These are phyloP conservation scores for Zalerion maritima DNA, from an alignment of 495 filamentous ascomycete species.

Conservation along the genomic window DNA sequence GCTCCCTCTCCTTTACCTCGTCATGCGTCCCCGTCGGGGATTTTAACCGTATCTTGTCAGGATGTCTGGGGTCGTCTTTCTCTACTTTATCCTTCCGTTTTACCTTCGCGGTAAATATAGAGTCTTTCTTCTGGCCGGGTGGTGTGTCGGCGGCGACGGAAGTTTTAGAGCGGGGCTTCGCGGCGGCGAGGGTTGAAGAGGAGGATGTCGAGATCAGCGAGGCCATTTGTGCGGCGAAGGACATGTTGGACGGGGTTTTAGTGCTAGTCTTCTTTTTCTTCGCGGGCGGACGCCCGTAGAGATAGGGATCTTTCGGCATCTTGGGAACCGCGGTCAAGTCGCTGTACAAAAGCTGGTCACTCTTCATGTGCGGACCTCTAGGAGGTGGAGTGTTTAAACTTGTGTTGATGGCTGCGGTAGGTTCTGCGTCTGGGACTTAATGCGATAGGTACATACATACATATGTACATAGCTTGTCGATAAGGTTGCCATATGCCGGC, in stretches of 20 bases:
- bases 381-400: too few relatives aligned
- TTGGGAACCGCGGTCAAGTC: conserved; percentile 4
- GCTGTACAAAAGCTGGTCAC: too few relatives aligned
- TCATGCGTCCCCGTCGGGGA: conserved; percentile 29
- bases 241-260: conserved; percentile 56
- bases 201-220: conserved; percentile 48
- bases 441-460: too few relatives aligned
- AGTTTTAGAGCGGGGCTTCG: too few relatives aligned
- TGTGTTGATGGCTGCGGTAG: too few relatives aligned
- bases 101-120: conserved; percentile 59
- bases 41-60: conserved; percentile 27
- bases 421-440: too few relatives aligned
- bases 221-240: conserved; percentile 65
- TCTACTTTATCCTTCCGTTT: conserved; percentile 42
- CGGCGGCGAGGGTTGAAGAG: conserved; percentile 16
- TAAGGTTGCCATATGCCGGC: too few relatives aligned
- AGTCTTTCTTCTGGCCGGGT: conserved; percentile 51
- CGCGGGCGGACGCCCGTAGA: conserved; percentile 63
- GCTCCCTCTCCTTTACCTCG: conserved; percentile 28
- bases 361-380: too few relatives aligned
- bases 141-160: conserved; percentile 44
- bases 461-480: too few relatives aligned
- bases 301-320: conserved; percentile 44
- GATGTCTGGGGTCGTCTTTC: conserved; percentile 6
- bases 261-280: conserved; percentile 46